Evolutionary conservation across 2,329 filamentous ascomycete species (phyloP).

Genomic region (Incumbomyces lentus): DNA sequence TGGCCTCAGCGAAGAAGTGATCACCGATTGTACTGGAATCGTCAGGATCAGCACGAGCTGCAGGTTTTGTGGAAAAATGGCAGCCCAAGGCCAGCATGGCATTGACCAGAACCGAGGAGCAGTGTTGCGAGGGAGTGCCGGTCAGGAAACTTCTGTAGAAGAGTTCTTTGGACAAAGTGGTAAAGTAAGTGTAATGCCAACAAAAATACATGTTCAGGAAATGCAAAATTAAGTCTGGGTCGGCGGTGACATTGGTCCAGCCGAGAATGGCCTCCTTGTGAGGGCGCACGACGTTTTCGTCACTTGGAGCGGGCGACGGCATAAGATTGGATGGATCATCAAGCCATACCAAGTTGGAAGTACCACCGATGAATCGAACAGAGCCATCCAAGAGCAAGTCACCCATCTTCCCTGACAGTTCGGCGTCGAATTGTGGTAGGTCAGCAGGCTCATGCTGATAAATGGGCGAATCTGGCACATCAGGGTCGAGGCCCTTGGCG

Average conservation of each 20-base stretch:
- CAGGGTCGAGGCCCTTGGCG: constrained; percentile 38
- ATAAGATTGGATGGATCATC: constrained; percentile 34
- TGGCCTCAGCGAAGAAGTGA: constrained; percentile 91
- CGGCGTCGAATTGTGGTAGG: constrained; percentile 53
- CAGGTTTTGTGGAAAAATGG: constrained; percentile 73
- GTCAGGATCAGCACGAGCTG: constrained; percentile 58
- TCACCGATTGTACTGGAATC: constrained; percentile 83
- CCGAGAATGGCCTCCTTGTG: constrained; percentile 63
- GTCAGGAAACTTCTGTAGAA: constrained; percentile 78
- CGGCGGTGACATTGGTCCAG: constrained; percentile 79
- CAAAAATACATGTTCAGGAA: constrained; percentile 96
- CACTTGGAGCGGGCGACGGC: constrained; percentile 2
- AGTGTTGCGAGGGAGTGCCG: constrained; percentile 64
- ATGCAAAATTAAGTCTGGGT: constrained; percentile 69
- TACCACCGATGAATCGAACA: constrained; percentile 85
- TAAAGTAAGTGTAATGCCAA: constrained; percentile 97
- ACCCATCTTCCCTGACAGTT: constrained; percentile 86
- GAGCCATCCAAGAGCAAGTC: constrained; percentile 79
- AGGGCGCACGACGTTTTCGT: constrained; percentile 36
- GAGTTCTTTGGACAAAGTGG: constrained; percentile 71
- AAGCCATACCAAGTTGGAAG: constrained; percentile 82
- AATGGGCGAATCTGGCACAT: constrained; percentile 24
- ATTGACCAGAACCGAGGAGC: constrained; percentile 82
- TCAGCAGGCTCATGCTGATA: constrained; percentile 27
- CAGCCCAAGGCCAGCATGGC: constrained; percentile 87